phyloP scores from a whole-genome alignment of 2,329 filamentous ascomycete species.

The Xenoacremonium recifei region DNA sequence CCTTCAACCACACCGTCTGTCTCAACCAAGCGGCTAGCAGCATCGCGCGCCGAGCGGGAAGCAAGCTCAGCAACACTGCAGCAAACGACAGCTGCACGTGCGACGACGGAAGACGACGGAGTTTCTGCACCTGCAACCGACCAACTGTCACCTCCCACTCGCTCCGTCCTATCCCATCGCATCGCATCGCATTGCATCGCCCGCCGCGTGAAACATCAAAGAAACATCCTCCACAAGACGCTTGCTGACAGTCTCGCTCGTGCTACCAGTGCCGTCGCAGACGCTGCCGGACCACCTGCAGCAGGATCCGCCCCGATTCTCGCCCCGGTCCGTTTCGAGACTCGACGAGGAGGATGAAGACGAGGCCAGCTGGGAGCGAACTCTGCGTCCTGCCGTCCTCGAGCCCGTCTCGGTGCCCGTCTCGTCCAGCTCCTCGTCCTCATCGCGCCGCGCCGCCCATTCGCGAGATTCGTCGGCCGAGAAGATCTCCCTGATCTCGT shows the following conservation, averaged over 20 bases:
- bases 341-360: conserved; percentile 54
- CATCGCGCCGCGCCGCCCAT: conserved; percentile 44
- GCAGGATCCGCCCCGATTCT: conserved; percentile 53
- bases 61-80: not conserved
- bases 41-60: not conserved
- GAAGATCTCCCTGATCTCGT: conserved; percentile 48
- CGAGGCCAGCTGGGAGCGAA: conserved; percentile 50
- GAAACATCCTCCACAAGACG: conserved; percentile 11
- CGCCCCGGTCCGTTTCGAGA: conserved; percentile 48
- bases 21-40: not conserved
- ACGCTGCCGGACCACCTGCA: conserved; percentile 54
- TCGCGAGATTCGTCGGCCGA: conserved; percentile 60
- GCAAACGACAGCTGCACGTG: not conserved
- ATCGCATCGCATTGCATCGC: not conserved
- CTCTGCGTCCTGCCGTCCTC: conserved; percentile 46
- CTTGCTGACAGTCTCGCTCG: conserved; percentile 25
- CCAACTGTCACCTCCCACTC: too few species aligned
- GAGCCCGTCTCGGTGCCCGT: conserved; percentile 42
- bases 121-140: not conserved
- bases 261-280: conserved; percentile 55
- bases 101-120: too few species aligned
- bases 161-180: too few species aligned
- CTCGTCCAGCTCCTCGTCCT: too few species aligned
- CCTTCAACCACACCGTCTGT: not conserved
- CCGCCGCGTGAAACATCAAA: conserved; percentile 9